Evolutionary conservation across 495 filamentous ascomycete species (phyloP).

Genomic region (Friedmanniomyces simplex): DNA sequence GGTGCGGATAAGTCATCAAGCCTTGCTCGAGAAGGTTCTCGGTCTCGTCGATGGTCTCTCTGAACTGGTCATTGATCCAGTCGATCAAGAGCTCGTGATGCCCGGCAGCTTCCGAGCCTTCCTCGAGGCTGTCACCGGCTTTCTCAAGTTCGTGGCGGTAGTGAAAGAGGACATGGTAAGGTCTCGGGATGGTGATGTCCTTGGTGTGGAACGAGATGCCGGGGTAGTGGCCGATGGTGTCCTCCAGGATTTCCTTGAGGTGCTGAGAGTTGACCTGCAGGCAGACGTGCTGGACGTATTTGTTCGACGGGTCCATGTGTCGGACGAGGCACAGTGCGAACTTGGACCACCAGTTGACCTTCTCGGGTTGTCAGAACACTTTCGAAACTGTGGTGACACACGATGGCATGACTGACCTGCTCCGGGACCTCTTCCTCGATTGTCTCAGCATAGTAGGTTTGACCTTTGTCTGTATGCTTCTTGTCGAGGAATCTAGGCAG

Average conservation of each 20-base stretch:
- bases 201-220: slow-evolving; percentile 18
- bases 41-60: slow-evolving; percentile 42
- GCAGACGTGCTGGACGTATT: slow-evolving; percentile 1
- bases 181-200: slow-evolving; percentile 11
- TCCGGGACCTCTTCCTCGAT: slow-evolving; percentile 8
- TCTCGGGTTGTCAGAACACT: slow-evolving; percentile 5
- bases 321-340: slow-evolving; percentile 15
- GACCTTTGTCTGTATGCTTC: slow-evolving; percentile 9
- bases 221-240: slow-evolving; percentile 10
- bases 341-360: slow-evolving; percentile 13
- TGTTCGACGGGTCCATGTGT: slow-evolving; percentile 8
- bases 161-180: slow-evolving; percentile 13
- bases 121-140: slow-evolving; percentile 19
- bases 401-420: not conserved
- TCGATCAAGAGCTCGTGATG: slow-evolving; percentile 49
- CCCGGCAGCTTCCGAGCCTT: not conserved
- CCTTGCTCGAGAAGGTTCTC: slow-evolving; percentile 47
- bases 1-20: slow-evolving; percentile 48
- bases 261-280: slow-evolving; percentile 20
- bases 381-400: not conserved
- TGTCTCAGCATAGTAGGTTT: slow-evolving; percentile 9
- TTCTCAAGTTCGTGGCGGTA: slow-evolving; percentile 17
- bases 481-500: slow-evolving; percentile 1
- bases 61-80: slow-evolving; percentile 49
- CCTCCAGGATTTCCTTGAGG: slow-evolving; percentile 16